phyloP scores from a whole-genome alignment of 306 rosid species.

The Cotoneaster glaucophyllus region DNA sequence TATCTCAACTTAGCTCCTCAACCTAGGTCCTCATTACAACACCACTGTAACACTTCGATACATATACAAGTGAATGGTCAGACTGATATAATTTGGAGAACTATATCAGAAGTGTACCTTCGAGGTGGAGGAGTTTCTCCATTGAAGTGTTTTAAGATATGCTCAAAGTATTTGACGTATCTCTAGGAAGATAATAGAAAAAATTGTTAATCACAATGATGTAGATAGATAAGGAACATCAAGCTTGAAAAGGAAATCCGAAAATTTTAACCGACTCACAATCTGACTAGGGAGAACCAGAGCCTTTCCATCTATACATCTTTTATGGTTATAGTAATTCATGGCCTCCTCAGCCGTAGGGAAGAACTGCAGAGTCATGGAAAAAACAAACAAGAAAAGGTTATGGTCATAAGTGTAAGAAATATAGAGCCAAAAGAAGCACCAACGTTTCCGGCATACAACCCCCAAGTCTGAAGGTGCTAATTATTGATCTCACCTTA shows the following conservation, averaged over 20 bases:
- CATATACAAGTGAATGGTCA: neutral
- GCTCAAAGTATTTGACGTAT: conserved; percentile 76
- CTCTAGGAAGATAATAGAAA: conserved; percentile 45
- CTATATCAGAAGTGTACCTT: conserved; percentile 38
- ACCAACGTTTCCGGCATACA: too few relatives aligned
- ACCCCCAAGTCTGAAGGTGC: too few relatives aligned
- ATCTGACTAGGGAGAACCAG: conserved; percentile 89
- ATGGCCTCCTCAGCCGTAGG: conserved; percentile 79
- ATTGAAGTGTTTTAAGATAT: conserved; percentile 51
- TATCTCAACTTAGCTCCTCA: neutral
- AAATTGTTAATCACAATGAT: conserved; percentile 24
- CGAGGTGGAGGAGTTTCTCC: conserved; percentile 71
- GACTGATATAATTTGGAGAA: neutral
- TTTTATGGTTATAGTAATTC: conserved; percentile 70
- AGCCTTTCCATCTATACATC: conserved; percentile 92
- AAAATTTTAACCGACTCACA: conserved; percentile 42
- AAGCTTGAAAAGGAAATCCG: neutral
- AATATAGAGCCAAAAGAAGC: too few relatives aligned
- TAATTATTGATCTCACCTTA: too few relatives aligned
- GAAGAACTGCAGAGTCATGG: too few relatives aligned
- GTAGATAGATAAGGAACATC: conserved; percentile 10
- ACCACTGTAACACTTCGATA: neutral
- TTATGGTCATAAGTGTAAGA: too few relatives aligned
- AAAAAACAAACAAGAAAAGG: too few relatives aligned
- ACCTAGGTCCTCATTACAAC: neutral